A percentile compares a stretch with the other conserved stretches of the same genome.
Evolutionary conservation across 305 asterid species (phyloP).

Genomic region (Fraxinus greggii): DNA sequence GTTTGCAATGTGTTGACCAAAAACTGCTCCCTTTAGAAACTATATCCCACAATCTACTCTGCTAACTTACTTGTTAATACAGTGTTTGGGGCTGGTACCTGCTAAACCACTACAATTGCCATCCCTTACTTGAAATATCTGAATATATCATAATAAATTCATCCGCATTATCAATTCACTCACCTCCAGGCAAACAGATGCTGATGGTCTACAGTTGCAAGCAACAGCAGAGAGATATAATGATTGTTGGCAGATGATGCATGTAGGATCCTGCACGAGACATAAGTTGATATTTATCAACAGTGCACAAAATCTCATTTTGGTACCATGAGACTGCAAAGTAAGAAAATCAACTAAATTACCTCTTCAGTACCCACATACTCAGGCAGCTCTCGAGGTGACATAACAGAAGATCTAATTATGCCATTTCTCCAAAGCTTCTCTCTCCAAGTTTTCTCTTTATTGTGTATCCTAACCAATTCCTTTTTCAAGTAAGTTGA

Average conservation of each 20-base stretch:
- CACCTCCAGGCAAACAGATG: slow-evolving; percentile 90
- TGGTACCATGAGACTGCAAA: slow-evolving; percentile 9
- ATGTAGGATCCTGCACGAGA: slow-evolving; percentile 72
- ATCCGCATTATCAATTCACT: slow-evolving; percentile 22
- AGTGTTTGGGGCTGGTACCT: neutral
- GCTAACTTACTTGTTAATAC: neutral
- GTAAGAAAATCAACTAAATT: slow-evolving; percentile 21
- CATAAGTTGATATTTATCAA: slow-evolving; percentile 30
- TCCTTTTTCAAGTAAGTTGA: slow-evolving; percentile 65
- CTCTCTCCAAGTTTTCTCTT: slow-evolving; percentile 83
- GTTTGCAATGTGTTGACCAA: neutral
- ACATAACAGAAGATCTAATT: slow-evolving; percentile 61
- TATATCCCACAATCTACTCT: neutral
- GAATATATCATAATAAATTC: slow-evolving; percentile 3
- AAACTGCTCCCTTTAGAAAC: neutral
- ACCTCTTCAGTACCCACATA: slow-evolving; percentile 91
- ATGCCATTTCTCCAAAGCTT: slow-evolving; percentile 80
- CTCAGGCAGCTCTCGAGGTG: slow-evolving; percentile 65
- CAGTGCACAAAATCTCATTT: slow-evolving; percentile 17
- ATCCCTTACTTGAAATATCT: neutral
- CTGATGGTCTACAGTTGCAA: slow-evolving; percentile 82
- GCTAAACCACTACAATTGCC: neutral
- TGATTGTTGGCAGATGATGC: slow-evolving; percentile 86
- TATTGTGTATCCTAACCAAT: slow-evolving; percentile 60
- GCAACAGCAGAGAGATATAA: slow-evolving; percentile 86